Conservation (phyloP, 192 early-diverging fungal species). For the Podochytrium sp. region DNA sequence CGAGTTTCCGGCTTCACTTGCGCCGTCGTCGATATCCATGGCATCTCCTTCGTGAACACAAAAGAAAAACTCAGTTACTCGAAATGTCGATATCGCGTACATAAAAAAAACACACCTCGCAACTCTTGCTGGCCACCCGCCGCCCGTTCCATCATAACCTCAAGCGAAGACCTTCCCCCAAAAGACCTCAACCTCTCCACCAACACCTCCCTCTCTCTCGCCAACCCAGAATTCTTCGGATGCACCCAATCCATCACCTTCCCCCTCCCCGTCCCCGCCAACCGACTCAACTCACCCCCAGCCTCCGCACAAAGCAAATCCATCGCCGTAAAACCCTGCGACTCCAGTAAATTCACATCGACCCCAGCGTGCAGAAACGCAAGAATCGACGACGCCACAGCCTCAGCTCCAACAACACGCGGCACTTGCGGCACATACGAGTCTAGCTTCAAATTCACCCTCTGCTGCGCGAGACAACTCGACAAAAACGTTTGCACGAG, state of each 20-base stretch:
- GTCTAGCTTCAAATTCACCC: not conserved
- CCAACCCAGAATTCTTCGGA: not conserved
- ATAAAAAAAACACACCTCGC: no score
- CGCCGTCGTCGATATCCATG: not conserved
- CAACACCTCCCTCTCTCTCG: no score
- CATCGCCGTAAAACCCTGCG: not conserved
- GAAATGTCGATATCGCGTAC: no score
- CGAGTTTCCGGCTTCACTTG: not conserved
- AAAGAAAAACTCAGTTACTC: not conserved
- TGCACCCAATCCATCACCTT: not conserved
- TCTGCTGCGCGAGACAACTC: not conserved
- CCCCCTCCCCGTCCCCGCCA: not conserved
- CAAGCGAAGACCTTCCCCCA: no score
- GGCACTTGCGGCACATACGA: not conserved
- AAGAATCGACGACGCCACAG: not conserved
- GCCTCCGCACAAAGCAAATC: not conserved
- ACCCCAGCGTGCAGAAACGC: not conserved
- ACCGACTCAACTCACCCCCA: not conserved
- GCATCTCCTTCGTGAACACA: no score
- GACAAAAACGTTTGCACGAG: not conserved
- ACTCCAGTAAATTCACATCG: not conserved
- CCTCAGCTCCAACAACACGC: not conserved
- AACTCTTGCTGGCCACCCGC: no score
- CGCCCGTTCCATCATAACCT: no score
- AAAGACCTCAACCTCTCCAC: no score